These are phyloP conservation scores for Aegilops speltoides DNA, from an alignment of 176 grass and related monocot genomes.

Conservation along the genomic window DNA sequence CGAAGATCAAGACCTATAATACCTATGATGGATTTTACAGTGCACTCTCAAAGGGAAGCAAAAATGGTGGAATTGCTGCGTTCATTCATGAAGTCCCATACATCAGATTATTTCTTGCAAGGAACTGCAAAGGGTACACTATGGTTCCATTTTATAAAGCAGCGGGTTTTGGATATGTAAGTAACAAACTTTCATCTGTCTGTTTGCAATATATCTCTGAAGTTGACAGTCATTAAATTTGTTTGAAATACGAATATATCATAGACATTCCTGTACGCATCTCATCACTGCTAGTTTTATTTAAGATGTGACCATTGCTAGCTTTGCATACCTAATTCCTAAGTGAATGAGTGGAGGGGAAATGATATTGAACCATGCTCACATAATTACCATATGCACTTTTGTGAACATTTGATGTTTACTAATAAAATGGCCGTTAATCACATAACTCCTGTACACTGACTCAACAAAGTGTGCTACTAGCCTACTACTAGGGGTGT, in stretches of 20 bases:
- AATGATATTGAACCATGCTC: not conserved
- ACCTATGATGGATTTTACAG: slow-evolving; percentile 13
- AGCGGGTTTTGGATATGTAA: slow-evolving; percentile 60
- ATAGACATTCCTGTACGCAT: not conserved
- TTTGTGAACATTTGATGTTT: too few relatives aligned
- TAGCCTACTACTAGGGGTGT: too few relatives aligned
- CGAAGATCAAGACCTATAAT: slow-evolving; percentile 41
- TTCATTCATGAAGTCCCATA: slow-evolving; percentile 49
- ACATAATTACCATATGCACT: not conserved
- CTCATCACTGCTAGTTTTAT: not conserved
- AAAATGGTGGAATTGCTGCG: slow-evolving; percentile 49
- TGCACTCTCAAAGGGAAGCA: slow-evolving; percentile 57
- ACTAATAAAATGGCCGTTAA: too few relatives aligned
- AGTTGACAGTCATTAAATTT: not conserved
- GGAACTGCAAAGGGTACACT: slow-evolving; percentile 43
- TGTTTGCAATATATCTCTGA: not conserved
- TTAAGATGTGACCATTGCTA: not conserved
- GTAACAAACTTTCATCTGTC: not conserved
- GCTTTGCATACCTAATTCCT: not conserved
- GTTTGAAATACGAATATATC: not conserved
- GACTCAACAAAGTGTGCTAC: too few relatives aligned
- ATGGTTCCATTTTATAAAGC: slow-evolving; percentile 68
- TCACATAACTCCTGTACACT: not conserved
- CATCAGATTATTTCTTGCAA: slow-evolving; percentile 51
- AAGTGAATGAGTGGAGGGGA: not conserved